phyloP scores from a whole-genome alignment of 768 basidiomycete genomes.

The Rhodotorula taiwanensis region DNA sequence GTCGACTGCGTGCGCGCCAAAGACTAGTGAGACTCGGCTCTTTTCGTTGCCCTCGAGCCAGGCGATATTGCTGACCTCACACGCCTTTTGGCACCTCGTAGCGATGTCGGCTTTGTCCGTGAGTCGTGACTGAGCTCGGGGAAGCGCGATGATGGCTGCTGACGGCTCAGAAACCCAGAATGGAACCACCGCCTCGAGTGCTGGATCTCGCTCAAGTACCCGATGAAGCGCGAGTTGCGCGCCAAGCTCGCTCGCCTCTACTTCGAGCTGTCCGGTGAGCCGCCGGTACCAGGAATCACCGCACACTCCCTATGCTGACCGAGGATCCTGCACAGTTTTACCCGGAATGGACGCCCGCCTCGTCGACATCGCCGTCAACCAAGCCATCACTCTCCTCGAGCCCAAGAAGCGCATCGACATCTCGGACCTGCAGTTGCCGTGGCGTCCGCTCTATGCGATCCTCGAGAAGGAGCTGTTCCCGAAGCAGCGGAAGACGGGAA shows the following conservation, averaged over 20 bases:
- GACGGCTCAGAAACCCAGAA: too few species aligned
- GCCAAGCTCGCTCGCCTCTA: conserved; percentile 69
- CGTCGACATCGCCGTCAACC: conserved; percentile 61
- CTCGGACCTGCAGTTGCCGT: conserved; percentile 71
- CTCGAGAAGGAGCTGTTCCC: conserved; percentile 70
- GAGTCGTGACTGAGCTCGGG: background rate
- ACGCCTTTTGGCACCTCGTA: background rate
- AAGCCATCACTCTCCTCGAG: conserved; percentile 48
- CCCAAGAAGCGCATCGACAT: conserved; percentile 67
- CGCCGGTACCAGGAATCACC: background rate
- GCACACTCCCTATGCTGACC: background rate
- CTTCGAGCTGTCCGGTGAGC: conserved; percentile 63
- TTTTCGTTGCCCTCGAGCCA: too few species aligned
- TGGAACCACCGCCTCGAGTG: conserved; percentile 43
- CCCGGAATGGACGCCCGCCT: conserved; percentile 68
- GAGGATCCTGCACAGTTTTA: conserved; percentile 16
- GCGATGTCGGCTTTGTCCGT: conserved; percentile 36
- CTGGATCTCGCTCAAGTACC: conserved; percentile 78
- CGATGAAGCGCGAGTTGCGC: conserved; percentile 71
- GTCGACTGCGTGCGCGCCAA: conserved; percentile 68
- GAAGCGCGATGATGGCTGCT: conserved; percentile 8
- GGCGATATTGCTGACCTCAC: background rate
- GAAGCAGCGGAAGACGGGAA: conserved; percentile 47
- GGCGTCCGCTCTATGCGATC: conserved; percentile 69
- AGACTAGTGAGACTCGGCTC: conserved; percentile 58